phyloP scores from a whole-genome alignment of 495 filamentous ascomycete species.

The Amniculicola lignicola region DNA sequence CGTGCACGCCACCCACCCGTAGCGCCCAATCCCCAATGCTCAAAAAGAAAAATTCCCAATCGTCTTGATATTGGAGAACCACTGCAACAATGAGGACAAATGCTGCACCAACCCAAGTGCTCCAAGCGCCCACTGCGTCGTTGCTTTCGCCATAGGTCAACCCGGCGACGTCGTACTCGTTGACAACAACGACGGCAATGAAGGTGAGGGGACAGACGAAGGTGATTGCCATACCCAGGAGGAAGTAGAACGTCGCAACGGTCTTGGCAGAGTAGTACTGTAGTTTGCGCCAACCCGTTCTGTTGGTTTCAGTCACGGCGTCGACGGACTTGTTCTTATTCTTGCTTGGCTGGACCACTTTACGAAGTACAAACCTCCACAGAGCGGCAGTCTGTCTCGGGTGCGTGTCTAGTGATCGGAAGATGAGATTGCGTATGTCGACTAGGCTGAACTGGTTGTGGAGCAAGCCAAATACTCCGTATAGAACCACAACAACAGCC shows the following conservation, averaged over 20 bases:
- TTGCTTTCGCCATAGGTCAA: background rate
- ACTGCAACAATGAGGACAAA: background rate
- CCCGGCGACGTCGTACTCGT: background rate
- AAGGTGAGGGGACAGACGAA: slow-evolving; percentile 1
- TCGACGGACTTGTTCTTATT: background rate
- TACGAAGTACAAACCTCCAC: background rate
- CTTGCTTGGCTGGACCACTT: background rate
- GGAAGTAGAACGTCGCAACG: background rate
- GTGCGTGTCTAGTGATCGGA: background rate
- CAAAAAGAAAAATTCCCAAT: background rate
- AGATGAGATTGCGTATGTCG: background rate
- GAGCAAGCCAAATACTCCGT: background rate
- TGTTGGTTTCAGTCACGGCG: background rate
- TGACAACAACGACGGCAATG: background rate
- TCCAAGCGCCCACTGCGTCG: slow-evolving; percentile 9
- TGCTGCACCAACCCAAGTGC: background rate
- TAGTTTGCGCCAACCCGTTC: background rate
- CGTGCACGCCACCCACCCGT: background rate
- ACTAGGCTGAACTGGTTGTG: background rate
- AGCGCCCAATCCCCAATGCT: background rate
- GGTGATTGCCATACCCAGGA: background rate
- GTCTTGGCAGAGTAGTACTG: background rate
- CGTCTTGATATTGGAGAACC: background rate
- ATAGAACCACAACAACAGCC: background rate
- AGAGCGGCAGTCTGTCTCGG: background rate